Conservation (phyloP, 1,139 yeast species). For the Blastobotrys illinoisensis region DNA sequence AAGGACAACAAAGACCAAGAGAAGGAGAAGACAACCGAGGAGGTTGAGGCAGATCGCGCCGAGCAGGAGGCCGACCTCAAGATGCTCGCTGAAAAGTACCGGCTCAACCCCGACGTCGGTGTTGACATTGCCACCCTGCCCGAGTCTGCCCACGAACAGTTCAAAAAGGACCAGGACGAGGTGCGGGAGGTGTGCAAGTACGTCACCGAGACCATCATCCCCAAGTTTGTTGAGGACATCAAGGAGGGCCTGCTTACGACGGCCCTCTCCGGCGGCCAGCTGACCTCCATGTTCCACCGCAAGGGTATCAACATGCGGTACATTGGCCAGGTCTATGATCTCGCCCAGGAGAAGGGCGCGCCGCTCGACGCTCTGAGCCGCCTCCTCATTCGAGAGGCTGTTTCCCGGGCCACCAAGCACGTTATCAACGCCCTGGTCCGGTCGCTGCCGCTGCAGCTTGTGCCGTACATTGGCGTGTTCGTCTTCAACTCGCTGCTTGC, state of each 20-base stretch:
- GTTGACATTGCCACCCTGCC: conserved; percentile 35
- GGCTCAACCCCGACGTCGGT: conserved; percentile 79
- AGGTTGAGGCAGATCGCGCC: conserved; percentile 19
- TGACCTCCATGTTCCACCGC: conserved; percentile 64
- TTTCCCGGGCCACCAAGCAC: conserved; percentile 77
- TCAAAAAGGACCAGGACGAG: conserved; percentile 49
- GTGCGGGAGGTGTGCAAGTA: conserved; percentile 67
- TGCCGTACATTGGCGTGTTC: conserved; percentile 59
- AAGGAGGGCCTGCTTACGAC: conserved; percentile 46
- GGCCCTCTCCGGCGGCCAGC: conserved; percentile 78
- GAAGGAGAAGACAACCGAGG: conserved; percentile 43
- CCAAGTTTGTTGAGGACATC: conserved; percentile 55
- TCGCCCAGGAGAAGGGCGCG: conserved; percentile 14
- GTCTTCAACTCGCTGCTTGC: conserved; percentile 72
- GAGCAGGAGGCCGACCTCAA: conserved; percentile 38
- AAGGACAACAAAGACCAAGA: conserved; percentile 46
- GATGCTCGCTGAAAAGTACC: conserved; percentile 51
- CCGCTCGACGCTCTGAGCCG: conserved; percentile 38
- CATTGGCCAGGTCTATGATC: conserved; percentile 46
- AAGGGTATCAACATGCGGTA: conserved; percentile 88
- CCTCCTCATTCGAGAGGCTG: conserved; percentile 60
- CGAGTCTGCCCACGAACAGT: conserved; percentile 38
- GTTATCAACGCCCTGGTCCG: conserved; percentile 49
- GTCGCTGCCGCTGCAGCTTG: conserved; percentile 48
- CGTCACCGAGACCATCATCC: conserved; percentile 54